These are phyloP conservation scores for Plantago coronopus DNA, from an alignment of 305 asterid species.

Conservation along the genomic window DNA sequence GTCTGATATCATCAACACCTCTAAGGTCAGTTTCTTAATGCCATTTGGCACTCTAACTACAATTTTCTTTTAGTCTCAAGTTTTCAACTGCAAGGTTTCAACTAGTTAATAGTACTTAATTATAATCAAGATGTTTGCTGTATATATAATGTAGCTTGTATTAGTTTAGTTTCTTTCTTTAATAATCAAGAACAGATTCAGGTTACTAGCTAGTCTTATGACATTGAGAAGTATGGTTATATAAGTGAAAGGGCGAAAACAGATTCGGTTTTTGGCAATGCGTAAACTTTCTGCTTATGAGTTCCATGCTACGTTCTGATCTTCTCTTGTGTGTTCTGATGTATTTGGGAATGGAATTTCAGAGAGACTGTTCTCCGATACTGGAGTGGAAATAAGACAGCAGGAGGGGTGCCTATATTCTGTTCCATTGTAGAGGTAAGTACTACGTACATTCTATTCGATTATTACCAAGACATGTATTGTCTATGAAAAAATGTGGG, in stretches of 20 bases:
- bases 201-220: not conserved
- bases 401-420: not conserved
- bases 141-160: not conserved
- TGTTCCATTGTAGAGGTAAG: not conserved
- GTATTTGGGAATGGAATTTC: slow-evolving; percentile 27
- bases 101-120: slow-evolving; percentile 22
- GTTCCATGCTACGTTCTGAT: slow-evolving; percentile 1
- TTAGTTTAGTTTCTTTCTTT: slow-evolving; percentile 11
- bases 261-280: not conserved
- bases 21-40: slow-evolving; percentile 15
- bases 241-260: too few species aligned
- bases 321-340: not conserved
- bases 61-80: not conserved
- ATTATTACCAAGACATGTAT: not conserved
- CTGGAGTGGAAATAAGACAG: not conserved
- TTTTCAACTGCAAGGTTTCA: not conserved
- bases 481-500: not conserved
- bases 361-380: slow-evolving; percentile 11
- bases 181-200: not conserved
- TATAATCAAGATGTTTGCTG: not conserved
- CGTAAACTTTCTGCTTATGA: not conserved
- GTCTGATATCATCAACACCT: slow-evolving; percentile 23
- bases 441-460: not conserved
- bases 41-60: slow-evolving; percentile 43
- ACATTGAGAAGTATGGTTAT: not conserved